A percentile compares a stretch with the other conserved stretches of the same genome.
Conservation (phyloP, 2,329 filamentous ascomycete genomes). For the Chrysoporthe austroafricana region DNA sequence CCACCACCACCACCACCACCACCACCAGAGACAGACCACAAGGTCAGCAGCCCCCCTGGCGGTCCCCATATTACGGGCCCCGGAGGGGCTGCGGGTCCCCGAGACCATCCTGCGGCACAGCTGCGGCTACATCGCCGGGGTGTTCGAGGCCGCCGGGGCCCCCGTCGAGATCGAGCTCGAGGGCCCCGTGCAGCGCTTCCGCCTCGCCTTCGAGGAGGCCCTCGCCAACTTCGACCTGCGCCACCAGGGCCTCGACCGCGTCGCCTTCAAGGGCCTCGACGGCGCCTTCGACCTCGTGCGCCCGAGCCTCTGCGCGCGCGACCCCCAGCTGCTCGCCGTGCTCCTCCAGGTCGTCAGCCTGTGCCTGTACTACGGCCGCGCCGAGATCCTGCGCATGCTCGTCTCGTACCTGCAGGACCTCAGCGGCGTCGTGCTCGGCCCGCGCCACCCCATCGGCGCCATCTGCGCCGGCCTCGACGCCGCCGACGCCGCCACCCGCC, state of each 20-base stretch:
- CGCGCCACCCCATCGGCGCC: slow-evolving; percentile 8
- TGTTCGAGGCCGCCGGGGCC: slow-evolving; percentile 1
- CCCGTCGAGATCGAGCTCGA: slow-evolving; percentile 18
- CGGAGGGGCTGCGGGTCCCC: slow-evolving; percentile 15
- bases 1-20: too few species aligned
- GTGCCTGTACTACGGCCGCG: slow-evolving; percentile 18
- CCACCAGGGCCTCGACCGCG: slow-evolving; percentile 10
- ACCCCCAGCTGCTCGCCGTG: slow-evolving; percentile 17
- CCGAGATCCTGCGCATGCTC: slow-evolving; percentile 22
- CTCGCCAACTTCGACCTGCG: slow-evolving; percentile 21
- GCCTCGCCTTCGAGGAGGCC: slow-evolving; percentile 21
- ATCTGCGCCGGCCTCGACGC: slow-evolving; percentile 13
- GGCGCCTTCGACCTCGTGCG: slow-evolving; percentile 18
- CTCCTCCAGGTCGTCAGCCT: slow-evolving; percentile 18
- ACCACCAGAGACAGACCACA: too few species aligned
- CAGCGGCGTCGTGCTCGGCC: slow-evolving; percentile 13
- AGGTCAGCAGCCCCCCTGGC: neutral
- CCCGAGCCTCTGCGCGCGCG: slow-evolving; percentile 13
- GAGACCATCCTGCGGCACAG: slow-evolving; percentile 21
- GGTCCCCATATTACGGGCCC: neutral
- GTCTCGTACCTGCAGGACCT: slow-evolving; percentile 20
- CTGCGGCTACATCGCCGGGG: slow-evolving; percentile 14
- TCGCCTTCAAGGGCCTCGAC: slow-evolving; percentile 20
- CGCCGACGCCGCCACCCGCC: slow-evolving; percentile 2
- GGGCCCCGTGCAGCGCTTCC: slow-evolving; percentile 19